Conservation (phyloP, 139 green algal genomes). For the Picochlorum sp. region DNA sequence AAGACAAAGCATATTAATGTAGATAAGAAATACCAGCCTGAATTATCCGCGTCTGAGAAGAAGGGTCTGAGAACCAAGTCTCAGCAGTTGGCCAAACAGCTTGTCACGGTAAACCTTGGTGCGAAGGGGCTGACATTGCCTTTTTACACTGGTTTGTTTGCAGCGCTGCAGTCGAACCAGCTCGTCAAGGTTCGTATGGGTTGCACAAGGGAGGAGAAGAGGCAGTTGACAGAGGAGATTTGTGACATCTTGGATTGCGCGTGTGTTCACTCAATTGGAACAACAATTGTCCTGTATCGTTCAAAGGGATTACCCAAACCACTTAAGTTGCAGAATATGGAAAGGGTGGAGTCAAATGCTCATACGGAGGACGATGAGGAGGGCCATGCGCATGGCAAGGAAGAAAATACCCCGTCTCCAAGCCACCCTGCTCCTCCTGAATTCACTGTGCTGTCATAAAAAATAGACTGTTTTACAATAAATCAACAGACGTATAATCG, state of each 20-base stretch:
- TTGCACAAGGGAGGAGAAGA: background rate
- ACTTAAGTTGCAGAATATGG: background rate
- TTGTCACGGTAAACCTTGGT: slow-evolving; percentile 14
- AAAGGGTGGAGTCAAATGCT: background rate
- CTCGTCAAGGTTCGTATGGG: slow-evolving; percentile 19
- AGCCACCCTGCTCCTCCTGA: slow-evolving; percentile 11
- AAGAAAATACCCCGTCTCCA: background rate
- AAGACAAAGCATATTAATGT: background rate
- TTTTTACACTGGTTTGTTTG: slow-evolving; percentile 15
- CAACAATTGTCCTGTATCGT: slow-evolving; percentile 18
- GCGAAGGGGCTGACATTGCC: slow-evolving; percentile 15
- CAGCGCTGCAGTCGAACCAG: slow-evolving; percentile 14
- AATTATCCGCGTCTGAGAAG: slow-evolving; percentile 8
- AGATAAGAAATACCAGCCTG: slow-evolving; percentile 10
- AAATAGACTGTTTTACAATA: background rate
- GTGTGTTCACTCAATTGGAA: slow-evolving; percentile 30
- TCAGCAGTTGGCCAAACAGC: slow-evolving; percentile 5
- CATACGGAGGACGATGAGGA: background rate
- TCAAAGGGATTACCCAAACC: slow-evolving; percentile 1
- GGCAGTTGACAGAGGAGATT: slow-evolving; percentile 3
- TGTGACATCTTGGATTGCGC: slow-evolving; percentile 6
- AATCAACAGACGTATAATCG: background rate
- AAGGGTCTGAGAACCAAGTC: slow-evolving; percentile 14
- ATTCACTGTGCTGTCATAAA: slow-evolving; percentile 20
- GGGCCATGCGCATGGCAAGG: slow-evolving; percentile 17